A percentile compares a stretch with the other conserved stretches of the same genome.
These are phyloP conservation scores for Epichloe baconii DNA, from an alignment of 2,329 filamentous ascomycete genomes.

Conservation along the genomic window DNA sequence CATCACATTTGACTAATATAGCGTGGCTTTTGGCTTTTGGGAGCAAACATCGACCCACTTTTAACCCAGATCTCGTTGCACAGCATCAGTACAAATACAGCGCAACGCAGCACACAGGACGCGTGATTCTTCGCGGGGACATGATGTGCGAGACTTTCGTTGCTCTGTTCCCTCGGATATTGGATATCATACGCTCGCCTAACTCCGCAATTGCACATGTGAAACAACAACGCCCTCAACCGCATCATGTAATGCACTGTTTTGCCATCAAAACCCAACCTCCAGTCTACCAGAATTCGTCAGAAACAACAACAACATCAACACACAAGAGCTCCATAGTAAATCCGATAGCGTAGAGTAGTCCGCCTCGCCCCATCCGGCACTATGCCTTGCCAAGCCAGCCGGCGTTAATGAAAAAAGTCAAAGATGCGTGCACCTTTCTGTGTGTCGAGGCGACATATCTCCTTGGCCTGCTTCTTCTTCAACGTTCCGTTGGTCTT, in stretches of 20 bases:
- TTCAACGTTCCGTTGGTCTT: constrained; percentile 80
- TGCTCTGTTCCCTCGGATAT: background rate
- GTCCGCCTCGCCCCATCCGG: background rate
- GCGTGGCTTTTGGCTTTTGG: background rate
- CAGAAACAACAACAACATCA: background rate
- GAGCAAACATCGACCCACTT: background rate
- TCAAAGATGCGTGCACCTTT: constrained; percentile 84
- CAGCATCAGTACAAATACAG: no score
- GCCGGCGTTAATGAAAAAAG: constrained; percentile 84
- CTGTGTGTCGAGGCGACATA: constrained; percentile 69
- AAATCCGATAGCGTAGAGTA: no score
- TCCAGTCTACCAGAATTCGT: background rate
- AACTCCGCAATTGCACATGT: background rate
- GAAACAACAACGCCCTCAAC: background rate
- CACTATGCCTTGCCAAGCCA: constrained; percentile 73
- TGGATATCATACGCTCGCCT: constrained; percentile 2
- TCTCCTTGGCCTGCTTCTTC: constrained; percentile 84
- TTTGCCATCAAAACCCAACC: background rate
- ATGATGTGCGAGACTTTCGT: background rate
- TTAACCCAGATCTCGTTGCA: no score
- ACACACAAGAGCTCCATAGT: background rate
- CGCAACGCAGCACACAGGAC: background rate
- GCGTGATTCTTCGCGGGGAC: background rate
- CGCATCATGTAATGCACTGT: background rate
- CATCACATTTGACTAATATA: background rate